These are phyloP conservation scores for Vanderwaltozyma tropicalis DNA, from an alignment of 805 yeast genomes.

Conservation along the genomic window DNA sequence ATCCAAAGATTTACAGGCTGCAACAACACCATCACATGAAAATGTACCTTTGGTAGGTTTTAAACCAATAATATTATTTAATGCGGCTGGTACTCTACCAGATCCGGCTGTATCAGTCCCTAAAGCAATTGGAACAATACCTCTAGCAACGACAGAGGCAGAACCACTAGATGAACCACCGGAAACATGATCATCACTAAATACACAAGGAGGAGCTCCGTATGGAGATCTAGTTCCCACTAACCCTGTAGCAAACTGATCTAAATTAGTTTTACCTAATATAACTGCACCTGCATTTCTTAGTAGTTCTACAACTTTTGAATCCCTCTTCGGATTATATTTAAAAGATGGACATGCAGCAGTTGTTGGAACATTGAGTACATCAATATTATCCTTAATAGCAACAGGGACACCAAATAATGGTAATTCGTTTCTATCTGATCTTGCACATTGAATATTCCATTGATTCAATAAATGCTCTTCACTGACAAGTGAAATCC, in stretches of 20 bases:
- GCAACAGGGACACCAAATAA: constrained; percentile 94
- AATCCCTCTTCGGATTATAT: constrained; percentile 59
- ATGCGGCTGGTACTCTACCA: constrained; percentile 93
- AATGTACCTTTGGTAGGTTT: constrained; percentile 88
- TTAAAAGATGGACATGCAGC: constrained; percentile 89
- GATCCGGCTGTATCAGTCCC: constrained; percentile 99
- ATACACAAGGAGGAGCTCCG: constrained; percentile 77
- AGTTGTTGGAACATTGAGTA: constrained; percentile 68
- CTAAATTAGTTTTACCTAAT: constrained; percentile 88
- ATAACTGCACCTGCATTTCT: constrained; percentile 87
- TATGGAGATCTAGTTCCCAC: constrained; percentile 95
- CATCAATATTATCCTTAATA: constrained; percentile 91
- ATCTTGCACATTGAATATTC: constrained; percentile 56
- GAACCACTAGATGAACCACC: constrained; percentile 98
- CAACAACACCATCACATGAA: constrained; percentile 87
- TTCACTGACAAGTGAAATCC: constrained; percentile 70
- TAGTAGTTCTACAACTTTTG: constrained; percentile 64
- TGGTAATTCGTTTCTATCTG: constrained; percentile 45
- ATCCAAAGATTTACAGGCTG: constrained; percentile 91
- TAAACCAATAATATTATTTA: constrained; percentile 83
- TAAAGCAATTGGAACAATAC: constrained; percentile 76
- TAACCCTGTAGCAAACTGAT: constrained; percentile 95
- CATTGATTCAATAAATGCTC: constrained; percentile 69
- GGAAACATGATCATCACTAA: constrained; percentile 65
- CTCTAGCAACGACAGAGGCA: constrained; percentile 84